Conservation (phyloP, 805 yeast species). For the Candida oleophila region DNA sequence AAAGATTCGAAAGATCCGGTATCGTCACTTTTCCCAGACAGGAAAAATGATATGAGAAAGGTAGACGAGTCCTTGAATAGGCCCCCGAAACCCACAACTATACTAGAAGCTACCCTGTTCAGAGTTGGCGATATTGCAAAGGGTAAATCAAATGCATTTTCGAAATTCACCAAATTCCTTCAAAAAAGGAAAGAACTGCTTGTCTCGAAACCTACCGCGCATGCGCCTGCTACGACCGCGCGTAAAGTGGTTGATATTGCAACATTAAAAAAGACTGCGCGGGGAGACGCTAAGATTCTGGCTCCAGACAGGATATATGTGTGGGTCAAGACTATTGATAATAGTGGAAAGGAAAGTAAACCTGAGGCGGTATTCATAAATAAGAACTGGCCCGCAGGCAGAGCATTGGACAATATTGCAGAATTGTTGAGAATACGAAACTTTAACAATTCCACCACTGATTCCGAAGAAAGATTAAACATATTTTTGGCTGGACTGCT, state of each 20-base stretch:
- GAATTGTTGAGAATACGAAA: slow-evolving; percentile 47
- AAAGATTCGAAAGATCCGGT: slow-evolving; percentile 35
- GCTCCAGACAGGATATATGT: slow-evolving; percentile 47
- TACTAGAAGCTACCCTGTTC: slow-evolving; percentile 20
- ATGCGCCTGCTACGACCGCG: background rate
- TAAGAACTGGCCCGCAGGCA: slow-evolving; percentile 59
- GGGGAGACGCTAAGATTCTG: slow-evolving; percentile 50
- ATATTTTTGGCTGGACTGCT: slow-evolving; percentile 37
- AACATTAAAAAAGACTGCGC: slow-evolving; percentile 44
- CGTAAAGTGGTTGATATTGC: slow-evolving; percentile 24
- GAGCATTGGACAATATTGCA: slow-evolving; percentile 54
- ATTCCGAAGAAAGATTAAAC: slow-evolving; percentile 41
- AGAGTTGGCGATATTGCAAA: slow-evolving; percentile 28
- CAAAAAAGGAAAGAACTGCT: slow-evolving; percentile 14
- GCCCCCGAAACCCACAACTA: slow-evolving; percentile 22
- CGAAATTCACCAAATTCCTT: slow-evolving; percentile 26
- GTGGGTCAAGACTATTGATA: slow-evolving; percentile 43
- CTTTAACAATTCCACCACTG: slow-evolving; percentile 46
- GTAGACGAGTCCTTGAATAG: slow-evolving; percentile 26
- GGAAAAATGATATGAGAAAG: slow-evolving; percentile 38
- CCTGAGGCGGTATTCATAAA: slow-evolving; percentile 45
- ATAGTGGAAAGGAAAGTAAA: slow-evolving; percentile 21
- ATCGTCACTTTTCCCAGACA: slow-evolving; percentile 51
- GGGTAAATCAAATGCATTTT: slow-evolving; percentile 21
- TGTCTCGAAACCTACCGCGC: background rate